Conservation (phyloP, 2,329 filamentous ascomycete genomes). For the Elsinoe australis region DNA sequence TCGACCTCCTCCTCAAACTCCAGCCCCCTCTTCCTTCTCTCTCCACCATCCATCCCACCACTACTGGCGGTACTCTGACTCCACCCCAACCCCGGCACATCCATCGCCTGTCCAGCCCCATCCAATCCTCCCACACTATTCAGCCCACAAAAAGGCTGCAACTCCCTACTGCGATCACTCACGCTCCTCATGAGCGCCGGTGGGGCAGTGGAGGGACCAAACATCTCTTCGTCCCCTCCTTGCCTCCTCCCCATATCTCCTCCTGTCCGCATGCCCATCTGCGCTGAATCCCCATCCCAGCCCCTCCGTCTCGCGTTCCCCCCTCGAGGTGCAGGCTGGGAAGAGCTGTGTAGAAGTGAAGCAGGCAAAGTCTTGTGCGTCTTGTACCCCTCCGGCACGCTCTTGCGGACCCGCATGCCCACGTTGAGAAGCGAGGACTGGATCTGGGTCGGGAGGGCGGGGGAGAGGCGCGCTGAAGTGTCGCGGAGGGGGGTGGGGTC, state of each 20-base stretch:
- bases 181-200: conserved; percentile 2
- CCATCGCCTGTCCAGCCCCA: conserved; percentile 42
- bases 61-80: conserved; percentile 33
- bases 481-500: neutral
- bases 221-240: neutral
- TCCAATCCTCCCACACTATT: conserved; percentile 64
- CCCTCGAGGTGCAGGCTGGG: neutral
- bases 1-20: conserved; percentile 31
- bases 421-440: conserved; percentile 83
- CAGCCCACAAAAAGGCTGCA: conserved; percentile 74
- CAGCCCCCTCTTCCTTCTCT: conserved; percentile 1
- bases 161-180: conserved; percentile 43
- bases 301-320: neutral
- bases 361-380: conserved; percentile 46
- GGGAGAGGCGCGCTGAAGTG: conserved; percentile 30
- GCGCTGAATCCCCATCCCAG: neutral
- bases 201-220: neutral
- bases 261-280: neutral
- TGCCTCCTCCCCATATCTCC: conserved; percentile 1
- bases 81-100: conserved; percentile 29
- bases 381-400: conserved; percentile 89
- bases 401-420: conserved; percentile 90
- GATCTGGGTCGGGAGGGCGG: conserved; percentile 54
- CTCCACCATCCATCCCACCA: conserved; percentile 2
- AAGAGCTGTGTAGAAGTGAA: conserved; percentile 15